Base-by-base conservation (phyloP, 108 stramenopile genomes). In the Cylindrotheca fusiformis region DNA sequence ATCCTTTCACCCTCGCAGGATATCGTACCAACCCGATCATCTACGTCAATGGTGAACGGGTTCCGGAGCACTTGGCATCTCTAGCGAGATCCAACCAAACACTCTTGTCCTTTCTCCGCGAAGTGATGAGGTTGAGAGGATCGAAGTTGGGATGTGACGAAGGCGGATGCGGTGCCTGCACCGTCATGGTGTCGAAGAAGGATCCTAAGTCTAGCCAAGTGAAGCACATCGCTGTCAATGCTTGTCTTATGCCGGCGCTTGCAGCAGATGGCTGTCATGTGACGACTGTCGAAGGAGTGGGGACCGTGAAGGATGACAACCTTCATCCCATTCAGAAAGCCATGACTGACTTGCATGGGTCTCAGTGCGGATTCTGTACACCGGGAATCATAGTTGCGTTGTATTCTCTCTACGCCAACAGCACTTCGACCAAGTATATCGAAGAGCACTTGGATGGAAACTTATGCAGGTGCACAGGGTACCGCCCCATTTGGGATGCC, bases 281-380 rank as follows among this genome's bases (percentile, higher is more conserved):
- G 18, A 96, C 94, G 6, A 98, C 95, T 19, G 80, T 98, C 3
- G 97, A 98, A 75, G 95, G 95, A 8, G 66, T 96, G 32, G 94
- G 97, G 0, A 69, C 66, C 31, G 69, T 82, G 4, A 84, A 91
- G 44, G 74, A 79, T 4, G 82, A 72, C 63, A 78, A 88, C 19
- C 51, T 96, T 47, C 97, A 97, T 65, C 95, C 95, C 6, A 75
- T 98, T 48, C 97, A 98, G 76, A 63, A 83, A 64, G 87, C 93
- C 49, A 89, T 98, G 78, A 91, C 92, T 24, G 88, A 92, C 52
- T 58, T 92, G 80, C 97, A 98, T 63, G 97, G 96, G 18, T 92
- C 90, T 5, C 97, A 98, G 71, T 98, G 97, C 69, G 97, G 95
- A 26, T 98, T 92, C 72, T 98, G 97, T 63, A 98, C 97, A 25